Evolutionary conservation across 768 basidiomycete genomes (phyloP).

Genomic region (Terana coerulea): DNA sequence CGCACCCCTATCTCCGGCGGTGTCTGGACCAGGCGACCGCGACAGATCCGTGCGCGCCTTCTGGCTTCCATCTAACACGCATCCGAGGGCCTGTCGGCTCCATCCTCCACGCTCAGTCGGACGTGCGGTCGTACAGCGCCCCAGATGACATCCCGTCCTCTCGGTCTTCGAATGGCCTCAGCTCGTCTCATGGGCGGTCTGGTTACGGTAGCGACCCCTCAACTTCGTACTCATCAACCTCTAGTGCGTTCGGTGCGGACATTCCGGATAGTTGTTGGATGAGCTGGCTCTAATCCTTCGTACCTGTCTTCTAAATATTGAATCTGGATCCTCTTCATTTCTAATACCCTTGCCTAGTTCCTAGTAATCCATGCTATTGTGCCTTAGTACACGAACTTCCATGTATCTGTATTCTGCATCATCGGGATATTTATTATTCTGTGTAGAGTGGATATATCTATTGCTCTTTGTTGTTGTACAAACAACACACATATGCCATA

Average conservation of each 20-base stretch:
- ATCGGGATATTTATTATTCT: constrained; percentile 5
- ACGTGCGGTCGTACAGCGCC: constrained; percentile 12
- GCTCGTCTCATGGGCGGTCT: too few relatives aligned
- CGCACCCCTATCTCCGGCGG: constrained; percentile 20
- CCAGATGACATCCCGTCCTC: constrained; percentile 2
- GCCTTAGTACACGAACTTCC: too few relatives aligned
- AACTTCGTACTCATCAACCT: not conserved
- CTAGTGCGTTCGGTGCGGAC: constrained; percentile 16
- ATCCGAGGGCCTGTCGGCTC: constrained; percentile 12
- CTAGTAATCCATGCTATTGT: too few relatives aligned
- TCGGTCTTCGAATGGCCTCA: not conserved
- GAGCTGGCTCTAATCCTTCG: constrained; percentile 27
- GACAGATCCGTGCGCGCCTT: constrained; percentile 13
- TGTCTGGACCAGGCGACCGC: constrained; percentile 20
- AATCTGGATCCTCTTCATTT: not conserved
- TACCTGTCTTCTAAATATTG: too few relatives aligned
- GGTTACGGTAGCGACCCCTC: not conserved
- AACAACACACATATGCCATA: not conserved
- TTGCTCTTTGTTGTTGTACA: not conserved
- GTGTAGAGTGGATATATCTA: constrained; percentile 9
- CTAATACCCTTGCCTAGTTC: not conserved
- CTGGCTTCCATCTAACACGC: constrained; percentile 15
- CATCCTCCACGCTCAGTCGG: constrained; percentile 10
- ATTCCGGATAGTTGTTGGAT: constrained; percentile 26
- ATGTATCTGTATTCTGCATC: constrained; percentile 7